A percentile compares a stretch with the other conserved stretches of the same genome.
These are phyloP conservation scores for Berkeleyomyces basicola DNA, from an alignment of 2,329 filamentous ascomycete species.

Conservation along the genomic window DNA sequence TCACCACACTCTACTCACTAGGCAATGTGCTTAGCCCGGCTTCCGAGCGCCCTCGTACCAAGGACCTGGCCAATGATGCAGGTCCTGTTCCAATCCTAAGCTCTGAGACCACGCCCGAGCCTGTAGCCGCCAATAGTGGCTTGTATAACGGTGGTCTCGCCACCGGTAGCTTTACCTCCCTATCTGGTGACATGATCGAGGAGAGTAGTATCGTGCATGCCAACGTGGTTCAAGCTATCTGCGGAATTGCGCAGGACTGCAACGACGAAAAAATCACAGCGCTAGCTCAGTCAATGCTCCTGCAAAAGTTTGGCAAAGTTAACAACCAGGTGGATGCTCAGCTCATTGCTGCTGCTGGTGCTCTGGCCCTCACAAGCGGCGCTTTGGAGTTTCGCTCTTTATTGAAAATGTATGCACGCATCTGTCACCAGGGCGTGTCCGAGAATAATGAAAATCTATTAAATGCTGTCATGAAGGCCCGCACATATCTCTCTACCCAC, in stretches of 20 bases:
- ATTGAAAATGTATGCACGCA: constrained; percentile 64
- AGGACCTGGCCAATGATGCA: constrained; percentile 26
- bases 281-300: constrained; percentile 80
- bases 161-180: constrained; percentile 62
- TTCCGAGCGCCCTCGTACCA: constrained; percentile 33
- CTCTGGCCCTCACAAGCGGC: constrained; percentile 60
- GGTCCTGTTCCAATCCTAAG: constrained; percentile 21
- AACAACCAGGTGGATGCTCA: constrained; percentile 64
- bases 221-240: constrained; percentile 89
- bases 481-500: constrained; percentile 58
- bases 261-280: constrained; percentile 85
- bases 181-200: constrained; percentile 59
- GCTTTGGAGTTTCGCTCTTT: constrained; percentile 71
- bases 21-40: constrained; percentile 81
- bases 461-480: constrained; percentile 61
- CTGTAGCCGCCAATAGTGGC: constrained; percentile 24
- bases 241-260: constrained; percentile 67
- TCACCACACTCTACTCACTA: constrained; percentile 90
- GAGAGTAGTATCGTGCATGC: constrained; percentile 62
- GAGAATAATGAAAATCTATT: constrained; percentile 51
- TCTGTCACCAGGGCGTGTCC: constrained; percentile 56
- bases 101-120: constrained; percentile 17
- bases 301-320: constrained; percentile 88
- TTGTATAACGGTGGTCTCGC: constrained; percentile 41
- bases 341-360: constrained; percentile 69